Conservation (phyloP, 2,329 filamentous ascomycete species). For the Emmonsiellopsis sp. region DNA sequence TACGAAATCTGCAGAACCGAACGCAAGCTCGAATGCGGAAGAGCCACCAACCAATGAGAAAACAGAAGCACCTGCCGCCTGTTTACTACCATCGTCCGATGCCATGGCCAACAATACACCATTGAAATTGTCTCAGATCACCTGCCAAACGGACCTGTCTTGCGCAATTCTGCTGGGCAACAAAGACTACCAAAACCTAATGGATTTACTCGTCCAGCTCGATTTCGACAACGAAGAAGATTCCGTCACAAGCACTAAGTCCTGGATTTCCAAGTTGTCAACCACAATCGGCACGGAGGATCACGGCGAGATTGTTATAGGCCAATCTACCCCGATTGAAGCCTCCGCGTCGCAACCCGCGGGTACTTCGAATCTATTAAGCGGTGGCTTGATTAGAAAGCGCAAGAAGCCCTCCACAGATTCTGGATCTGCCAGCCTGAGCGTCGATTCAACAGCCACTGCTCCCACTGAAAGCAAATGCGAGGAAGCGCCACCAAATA, state of each 20-base stretch:
- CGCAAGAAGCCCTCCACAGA: conserved; percentile 24
- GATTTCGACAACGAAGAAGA: conserved; percentile 34
- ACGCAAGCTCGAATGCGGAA: too few species aligned
- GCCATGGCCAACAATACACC: not conserved
- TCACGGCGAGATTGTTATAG: conserved; percentile 28
- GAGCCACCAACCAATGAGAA: not conserved
- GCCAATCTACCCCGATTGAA: conserved; percentile 11
- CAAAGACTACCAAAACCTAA: conserved; percentile 31
- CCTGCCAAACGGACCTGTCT: conserved; percentile 25
- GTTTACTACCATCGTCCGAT: not conserved
- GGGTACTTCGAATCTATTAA: conserved; percentile 19
- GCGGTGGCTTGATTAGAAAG: conserved; percentile 27
- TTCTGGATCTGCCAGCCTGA: conserved; percentile 6
- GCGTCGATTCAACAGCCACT: not conserved
- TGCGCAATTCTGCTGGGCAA: conserved; percentile 29
- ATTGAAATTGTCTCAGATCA: not conserved
- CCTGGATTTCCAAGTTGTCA: conserved; percentile 35
- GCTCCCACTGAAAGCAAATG: not conserved
- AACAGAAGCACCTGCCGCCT: too few species aligned
- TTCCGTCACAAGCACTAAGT: conserved; percentile 30
- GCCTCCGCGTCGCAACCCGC: not conserved
- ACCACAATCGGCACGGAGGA: conserved; percentile 27
- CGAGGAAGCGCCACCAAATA: conserved; percentile 8
- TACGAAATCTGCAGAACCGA: not conserved
- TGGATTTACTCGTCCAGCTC: conserved; percentile 31